These are phyloP conservation scores for Epichloe sylvatica DNA, from an alignment of 2,329 filamentous ascomycete genomes.

Conservation along the genomic window DNA sequence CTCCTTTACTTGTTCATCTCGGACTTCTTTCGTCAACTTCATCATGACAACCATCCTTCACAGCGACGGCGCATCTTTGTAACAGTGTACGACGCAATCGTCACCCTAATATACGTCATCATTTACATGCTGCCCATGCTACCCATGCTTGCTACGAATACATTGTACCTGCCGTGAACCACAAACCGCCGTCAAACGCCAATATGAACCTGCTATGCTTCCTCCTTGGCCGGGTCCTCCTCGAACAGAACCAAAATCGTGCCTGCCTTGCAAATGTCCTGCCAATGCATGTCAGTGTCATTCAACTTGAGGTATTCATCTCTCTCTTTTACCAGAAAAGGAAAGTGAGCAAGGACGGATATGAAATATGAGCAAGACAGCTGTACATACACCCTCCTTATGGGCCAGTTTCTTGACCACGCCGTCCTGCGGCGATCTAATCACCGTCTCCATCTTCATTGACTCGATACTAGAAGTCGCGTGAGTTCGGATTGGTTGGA, in stretches of 20 bases:
- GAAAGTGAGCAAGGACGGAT: neutral
- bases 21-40: neutral
- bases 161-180: neutral
- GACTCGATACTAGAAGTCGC: constrained; percentile 50
- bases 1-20: no score
- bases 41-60: neutral
- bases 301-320: neutral
- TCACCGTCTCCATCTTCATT: constrained; percentile 85
- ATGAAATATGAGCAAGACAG: neutral
- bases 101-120: neutral
- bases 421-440: constrained; percentile 61
- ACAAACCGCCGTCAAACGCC: constrained; percentile 7
- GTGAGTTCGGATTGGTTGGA: neutral
- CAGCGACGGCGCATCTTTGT: neutral
- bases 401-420: constrained; percentile 60
- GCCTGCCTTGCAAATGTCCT: constrained; percentile 69
- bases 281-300: neutral
- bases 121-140: neutral
- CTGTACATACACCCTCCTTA: constrained; percentile 51
- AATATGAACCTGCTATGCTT: constrained; percentile 9
- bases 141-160: neutral
- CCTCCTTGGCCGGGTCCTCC: constrained; percentile 25
- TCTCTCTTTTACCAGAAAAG: neutral
- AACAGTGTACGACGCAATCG: neutral
- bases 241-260: constrained; percentile 64